These are phyloP conservation scores for Fibroporia radiculosa DNA, from an alignment of 768 basidiomycete genomes.

Conservation along the genomic window DNA sequence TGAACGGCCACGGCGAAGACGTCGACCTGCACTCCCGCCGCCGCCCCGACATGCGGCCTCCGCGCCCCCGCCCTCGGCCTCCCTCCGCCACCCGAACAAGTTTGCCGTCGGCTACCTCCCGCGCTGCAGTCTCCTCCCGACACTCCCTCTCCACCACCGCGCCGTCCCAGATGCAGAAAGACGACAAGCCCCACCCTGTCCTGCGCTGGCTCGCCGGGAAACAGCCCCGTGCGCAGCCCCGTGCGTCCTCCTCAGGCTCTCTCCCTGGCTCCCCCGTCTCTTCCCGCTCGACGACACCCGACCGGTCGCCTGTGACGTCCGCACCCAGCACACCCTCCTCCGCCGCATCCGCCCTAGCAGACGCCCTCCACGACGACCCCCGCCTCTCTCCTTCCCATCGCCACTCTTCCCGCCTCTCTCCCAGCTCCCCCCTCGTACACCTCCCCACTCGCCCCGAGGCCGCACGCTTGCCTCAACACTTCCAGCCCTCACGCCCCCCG, in stretches of 20 bases:
- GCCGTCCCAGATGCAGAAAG: background rate
- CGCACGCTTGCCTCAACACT: constrained; percentile 16
- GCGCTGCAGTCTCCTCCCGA: background rate
- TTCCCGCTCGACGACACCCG: constrained; percentile 12
- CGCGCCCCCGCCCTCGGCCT: background rate
- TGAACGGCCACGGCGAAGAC: constrained; percentile 2
- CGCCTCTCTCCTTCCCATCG: constrained; percentile 5
- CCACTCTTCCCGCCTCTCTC: background rate
- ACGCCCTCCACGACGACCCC: constrained; percentile 23
- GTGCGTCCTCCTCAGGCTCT: constrained; percentile 3
- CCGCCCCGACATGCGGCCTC: background rate
- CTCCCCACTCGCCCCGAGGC: constrained; percentile 20
- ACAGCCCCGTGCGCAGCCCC: constrained; percentile 21
- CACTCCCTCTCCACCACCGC: background rate
- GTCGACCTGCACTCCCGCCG: background rate
- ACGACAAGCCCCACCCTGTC: constrained; percentile 20
- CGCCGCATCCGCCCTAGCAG: constrained; percentile 27
- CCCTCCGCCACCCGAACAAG: background rate
- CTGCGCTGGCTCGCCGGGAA: constrained; percentile 39
- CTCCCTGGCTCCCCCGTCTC: constrained; percentile 8
- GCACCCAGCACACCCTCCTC: constrained; percentile 22
- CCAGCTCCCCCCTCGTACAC: constrained; percentile 3
- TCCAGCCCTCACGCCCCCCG: constrained; percentile 17
- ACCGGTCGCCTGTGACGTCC: constrained; percentile 6
- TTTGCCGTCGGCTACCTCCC: constrained; percentile 7